phyloP scores from a whole-genome alignment of 306 rosid genomes.

The Gillenia trifoliata region DNA sequence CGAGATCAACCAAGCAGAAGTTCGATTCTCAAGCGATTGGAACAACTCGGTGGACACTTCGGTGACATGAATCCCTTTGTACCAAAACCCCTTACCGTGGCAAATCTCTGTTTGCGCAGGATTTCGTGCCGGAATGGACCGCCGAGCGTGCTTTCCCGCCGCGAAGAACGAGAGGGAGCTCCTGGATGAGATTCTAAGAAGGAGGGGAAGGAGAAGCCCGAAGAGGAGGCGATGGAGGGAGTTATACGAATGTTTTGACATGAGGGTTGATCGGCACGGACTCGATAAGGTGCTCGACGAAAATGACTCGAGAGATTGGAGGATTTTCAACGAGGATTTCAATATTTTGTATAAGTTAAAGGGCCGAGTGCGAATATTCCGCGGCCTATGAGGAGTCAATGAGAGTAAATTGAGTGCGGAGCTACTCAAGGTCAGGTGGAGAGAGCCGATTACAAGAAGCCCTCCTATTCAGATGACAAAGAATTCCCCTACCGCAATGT shows the following conservation, averaged over 20 bases:
- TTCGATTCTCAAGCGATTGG: conserved; percentile 82
- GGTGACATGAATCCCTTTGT: conserved; percentile 66
- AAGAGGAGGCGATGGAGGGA: too few species aligned
- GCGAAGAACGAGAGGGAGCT: conserved; percentile 77
- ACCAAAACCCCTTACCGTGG: conserved; percentile 86
- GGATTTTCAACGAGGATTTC: conserved; percentile 77
- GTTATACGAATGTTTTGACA: too few species aligned
- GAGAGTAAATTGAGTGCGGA: conserved; percentile 66
- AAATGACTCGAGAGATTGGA: conserved; percentile 80
- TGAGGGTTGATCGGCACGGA: too few species aligned
- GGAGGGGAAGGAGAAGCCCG: too few species aligned
- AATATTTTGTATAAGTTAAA: conserved; percentile 71
- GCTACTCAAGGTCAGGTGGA: conserved; percentile 69
- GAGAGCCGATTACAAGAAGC: conserved; percentile 74
- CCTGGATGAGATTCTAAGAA: conserved; percentile 27
- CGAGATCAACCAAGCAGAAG: conserved; percentile 76
- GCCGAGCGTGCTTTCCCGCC: conserved; percentile 76
- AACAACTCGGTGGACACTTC: conserved; percentile 88
- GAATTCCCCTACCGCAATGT: conserved; percentile 84
- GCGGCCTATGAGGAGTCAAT: conserved; percentile 76
- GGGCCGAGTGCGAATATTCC: conserved; percentile 81
- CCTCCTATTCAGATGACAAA: conserved; percentile 94
- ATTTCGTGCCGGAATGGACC: conserved; percentile 79
- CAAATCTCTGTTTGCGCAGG: conserved; percentile 73
- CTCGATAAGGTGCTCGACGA: conserved; percentile 75